Percentiles rank a stretch among this genome's conserved stretches.
Evolutionary conservation across 179 eudicot species (phyloP).

Genomic region (Camellia oleifera): DNA sequence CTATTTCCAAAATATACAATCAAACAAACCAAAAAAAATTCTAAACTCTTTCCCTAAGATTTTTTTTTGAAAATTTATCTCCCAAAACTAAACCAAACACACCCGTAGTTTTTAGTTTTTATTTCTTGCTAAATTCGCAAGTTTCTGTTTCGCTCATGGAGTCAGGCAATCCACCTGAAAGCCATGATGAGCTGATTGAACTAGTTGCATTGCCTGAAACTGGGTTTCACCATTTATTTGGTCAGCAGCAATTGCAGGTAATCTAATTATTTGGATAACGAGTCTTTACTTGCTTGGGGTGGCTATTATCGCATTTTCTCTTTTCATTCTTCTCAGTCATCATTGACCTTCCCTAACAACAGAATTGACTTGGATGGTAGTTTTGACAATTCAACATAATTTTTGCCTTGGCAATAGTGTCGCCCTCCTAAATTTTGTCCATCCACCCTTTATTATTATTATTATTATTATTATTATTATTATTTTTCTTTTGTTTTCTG

Average conservation of each 20-base stretch:
- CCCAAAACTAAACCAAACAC: too few relatives aligned
- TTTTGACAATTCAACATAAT: too few relatives aligned
- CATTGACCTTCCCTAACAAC: too few relatives aligned
- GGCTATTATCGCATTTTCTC: neutral
- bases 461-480: too few relatives aligned
- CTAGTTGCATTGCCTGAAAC: slow-evolving; percentile 75
- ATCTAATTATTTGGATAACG: neutral
- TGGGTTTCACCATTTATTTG: slow-evolving; percentile 65
- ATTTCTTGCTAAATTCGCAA: slow-evolving; percentile 30
- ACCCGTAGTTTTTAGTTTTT: neutral
- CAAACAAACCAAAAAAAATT: too few relatives aligned
- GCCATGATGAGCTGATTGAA: slow-evolving; percentile 71
- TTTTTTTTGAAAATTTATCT: too few relatives aligned
- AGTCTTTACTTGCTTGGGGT: neutral
- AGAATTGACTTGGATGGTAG: neutral
- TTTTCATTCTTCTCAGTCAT: too few relatives aligned
- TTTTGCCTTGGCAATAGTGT: neutral
- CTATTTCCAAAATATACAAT: too few relatives aligned
- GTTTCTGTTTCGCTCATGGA: slow-evolving; percentile 78
- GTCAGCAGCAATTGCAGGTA: slow-evolving; percentile 92
- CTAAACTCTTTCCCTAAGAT: too few relatives aligned
- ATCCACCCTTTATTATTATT: neutral
- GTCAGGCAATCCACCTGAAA: slow-evolving; percentile 56
- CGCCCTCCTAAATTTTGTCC: neutral
- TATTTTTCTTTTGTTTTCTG: neutral